Base-by-base conservation (phyloP, 345 rosid genomes). In the Linum lewisii region DNA sequence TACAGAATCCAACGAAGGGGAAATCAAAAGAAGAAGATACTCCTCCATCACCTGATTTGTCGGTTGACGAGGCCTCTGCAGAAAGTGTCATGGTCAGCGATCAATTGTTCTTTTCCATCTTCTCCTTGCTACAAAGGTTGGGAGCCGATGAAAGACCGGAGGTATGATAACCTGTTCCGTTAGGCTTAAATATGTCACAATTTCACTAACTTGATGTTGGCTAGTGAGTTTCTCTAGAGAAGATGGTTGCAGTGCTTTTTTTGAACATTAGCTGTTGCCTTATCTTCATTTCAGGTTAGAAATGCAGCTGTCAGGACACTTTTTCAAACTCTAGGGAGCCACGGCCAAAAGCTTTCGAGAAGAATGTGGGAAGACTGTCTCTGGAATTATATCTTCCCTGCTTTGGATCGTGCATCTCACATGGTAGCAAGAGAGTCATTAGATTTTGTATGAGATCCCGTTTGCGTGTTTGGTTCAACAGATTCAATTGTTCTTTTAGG, bases 311-410 rank as follows among this genome's bases (percentile, higher is more conserved):
- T 89, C 52, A 81, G 96, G 73, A 89, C 96, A 58, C 86, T 93
- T 47, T 93, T 93, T 72, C 99, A 93, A 73, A 85, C 82, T 73
- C 86, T 89, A 65, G 84, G 97, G 66, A 84, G 94, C 69, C 94
- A 89, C 58, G 97, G 95, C 55, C 91, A 89, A 66, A 89, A 89
- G 66, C 91, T 93, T 72, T 84, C 99, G 21, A 70, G 80, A 74
- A 70, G 79, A 78, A 89, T 93, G 97, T 93, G 99, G 97, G 99
- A 89, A 75, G 90, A 93, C 68, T 89, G 95, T 73, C 94, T 93
- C 50, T 87, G 97, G 95, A 87, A 93, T 71, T 93, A 87, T 77
- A 81, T 93, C 63, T 89, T 93, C 72, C 97, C 99, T 18, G 84
- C 82, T 70, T 63, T 93, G 73, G 90, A 84, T 75, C 76, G 71